These are phyloP conservation scores for Boletus reticuloceps DNA, from an alignment of 768 basidiomycete genomes.

Conservation along the genomic window DNA sequence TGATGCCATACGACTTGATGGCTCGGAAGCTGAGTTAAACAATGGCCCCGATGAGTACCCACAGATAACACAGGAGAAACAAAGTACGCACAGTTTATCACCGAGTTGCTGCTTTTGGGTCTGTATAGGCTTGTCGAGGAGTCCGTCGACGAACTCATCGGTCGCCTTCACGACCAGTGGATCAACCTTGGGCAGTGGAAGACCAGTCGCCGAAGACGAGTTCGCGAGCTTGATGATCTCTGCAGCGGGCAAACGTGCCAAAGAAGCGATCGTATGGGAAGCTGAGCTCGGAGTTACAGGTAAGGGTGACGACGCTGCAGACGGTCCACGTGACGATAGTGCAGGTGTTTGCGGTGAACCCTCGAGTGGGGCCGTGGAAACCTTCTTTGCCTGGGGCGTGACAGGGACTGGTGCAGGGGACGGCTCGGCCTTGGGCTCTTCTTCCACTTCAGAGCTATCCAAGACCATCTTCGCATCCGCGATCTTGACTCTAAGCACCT, in stretches of 20 bases:
- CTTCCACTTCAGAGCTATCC: conserved; percentile 65
- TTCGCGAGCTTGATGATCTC: conserved; percentile 71
- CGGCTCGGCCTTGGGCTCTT: conserved; percentile 32
- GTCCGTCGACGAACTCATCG: conserved; percentile 66
- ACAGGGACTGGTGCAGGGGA: conserved; percentile 37
- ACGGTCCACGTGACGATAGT: conserved; percentile 70
- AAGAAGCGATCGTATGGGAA: conserved; percentile 61
- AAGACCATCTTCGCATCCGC: conserved; percentile 80
- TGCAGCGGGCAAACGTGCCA: conserved; percentile 70
- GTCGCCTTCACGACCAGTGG: conserved; percentile 65
- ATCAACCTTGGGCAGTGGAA: conserved; percentile 70
- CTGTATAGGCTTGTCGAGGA: conserved; percentile 53
- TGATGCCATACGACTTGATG: conserved; percentile 78
- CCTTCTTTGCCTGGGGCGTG: conserved; percentile 68
- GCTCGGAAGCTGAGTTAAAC: conserved; percentile 45
- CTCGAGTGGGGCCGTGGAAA: conserved; percentile 33
- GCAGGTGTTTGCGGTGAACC: conserved; percentile 75
- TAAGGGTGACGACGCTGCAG: conserved; percentile 66
- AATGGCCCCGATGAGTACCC: conserved; percentile 19
- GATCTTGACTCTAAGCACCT: conserved; percentile 74
- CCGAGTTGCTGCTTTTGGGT: conserved; percentile 78
- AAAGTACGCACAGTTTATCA: conserved; percentile 61
- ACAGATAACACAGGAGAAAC: conserved; percentile 8
- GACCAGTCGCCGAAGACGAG: conserved; percentile 41
- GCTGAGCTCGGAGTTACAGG: conserved; percentile 56